Evolutionary conservation across 1,284 basidiomycete species (phyloP).

Genomic region (Ustilago nuda): DNA sequence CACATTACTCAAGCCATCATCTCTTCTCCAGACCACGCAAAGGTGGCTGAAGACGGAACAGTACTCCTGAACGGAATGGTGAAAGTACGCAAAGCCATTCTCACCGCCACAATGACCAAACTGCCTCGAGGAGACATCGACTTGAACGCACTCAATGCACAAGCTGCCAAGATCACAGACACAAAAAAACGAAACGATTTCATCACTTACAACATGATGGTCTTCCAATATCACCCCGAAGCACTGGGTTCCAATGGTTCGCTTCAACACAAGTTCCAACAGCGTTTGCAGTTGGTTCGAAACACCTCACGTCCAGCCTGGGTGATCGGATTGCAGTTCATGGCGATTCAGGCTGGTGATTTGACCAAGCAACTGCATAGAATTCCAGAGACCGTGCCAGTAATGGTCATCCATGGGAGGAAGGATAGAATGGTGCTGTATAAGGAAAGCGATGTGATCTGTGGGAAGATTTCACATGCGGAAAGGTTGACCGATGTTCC

Average conservation of each 20-base stretch:
- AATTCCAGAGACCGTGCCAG: constrained; percentile 34
- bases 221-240: constrained; percentile 57
- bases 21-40: constrained; percentile 10
- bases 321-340: constrained; percentile 51
- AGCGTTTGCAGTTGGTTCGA: constrained; percentile 31
- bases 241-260: constrained; percentile 26
- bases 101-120: constrained; percentile 64
- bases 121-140: constrained; percentile 59
- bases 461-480: constrained; percentile 49
- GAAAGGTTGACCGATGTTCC: constrained; percentile 24
- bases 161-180: constrained; percentile 23
- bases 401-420: constrained; percentile 60
- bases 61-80: constrained; percentile 33
- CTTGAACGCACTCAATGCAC: constrained; percentile 18
- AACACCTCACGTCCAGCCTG: constrained; percentile 33
- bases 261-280: constrained; percentile 24
- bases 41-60: not conserved
- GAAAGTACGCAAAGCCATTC: constrained; percentile 49
- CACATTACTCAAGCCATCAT: constrained; percentile 61
- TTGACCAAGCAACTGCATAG: constrained; percentile 35
- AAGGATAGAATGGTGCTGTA: constrained; percentile 63
- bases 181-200: constrained; percentile 39
- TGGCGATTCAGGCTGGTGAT: constrained; percentile 53
- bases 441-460: constrained; percentile 52
- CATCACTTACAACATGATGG: constrained; percentile 51